Evolutionary conservation across 2,329 filamentous ascomycete species (phyloP), one percentile per base, ranked within the genome.

Genomic region (Teratosphaeriaceae sp.): DNA sequence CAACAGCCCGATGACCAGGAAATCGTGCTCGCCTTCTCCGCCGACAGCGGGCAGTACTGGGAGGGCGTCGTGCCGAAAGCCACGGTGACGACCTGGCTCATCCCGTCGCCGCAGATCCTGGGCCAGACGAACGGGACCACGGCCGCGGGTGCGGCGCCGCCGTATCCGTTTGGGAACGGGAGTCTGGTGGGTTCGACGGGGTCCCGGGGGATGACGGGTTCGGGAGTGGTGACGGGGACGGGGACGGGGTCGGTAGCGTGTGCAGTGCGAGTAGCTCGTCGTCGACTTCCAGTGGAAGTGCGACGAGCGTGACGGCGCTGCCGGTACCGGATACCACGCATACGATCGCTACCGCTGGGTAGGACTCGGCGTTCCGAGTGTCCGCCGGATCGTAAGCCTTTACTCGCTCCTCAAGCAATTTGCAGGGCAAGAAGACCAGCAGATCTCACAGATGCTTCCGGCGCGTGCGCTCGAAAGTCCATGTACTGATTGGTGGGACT

Each of bases 1-100:
- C 43, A 55, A 52, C 31, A 20, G 16, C 39, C 38, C 31, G 31
- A 31, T n/a, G 52, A 54, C 11, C 46, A 55, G 40, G 42, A 47
- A 12, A 47, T 57, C 3, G 33, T 40, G 5, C 41, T 57, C 6
- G 48, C 47, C 5, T 57, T 57, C 40, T 50, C 49, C 3, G 46
- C 43, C 5, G 16, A 38, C n/a, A 45, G 41, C 29, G 42, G 35
- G 2, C 26, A 40, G 6, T 27, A 45, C n/a, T 57, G 54, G 54
- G 43, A 52, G 26, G 54, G 54, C 22, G 39, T 34, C 2, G 39
- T 57, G 6, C 51, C 49, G 3, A 46, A 42, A n/a, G 12, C 33
- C 4, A 54, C 51, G 1, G 46, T 57, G 2, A 44, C 41, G 3
- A 52, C 47, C 2, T 52, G 51, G 51, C 26, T 54, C 4, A 33